Percentiles rank a stretch among this genome's conserved stretches.
Evolutionary conservation across 768 basidiomycete species (phyloP).

Genomic region (Paxillus ammoniavirescens): DNA sequence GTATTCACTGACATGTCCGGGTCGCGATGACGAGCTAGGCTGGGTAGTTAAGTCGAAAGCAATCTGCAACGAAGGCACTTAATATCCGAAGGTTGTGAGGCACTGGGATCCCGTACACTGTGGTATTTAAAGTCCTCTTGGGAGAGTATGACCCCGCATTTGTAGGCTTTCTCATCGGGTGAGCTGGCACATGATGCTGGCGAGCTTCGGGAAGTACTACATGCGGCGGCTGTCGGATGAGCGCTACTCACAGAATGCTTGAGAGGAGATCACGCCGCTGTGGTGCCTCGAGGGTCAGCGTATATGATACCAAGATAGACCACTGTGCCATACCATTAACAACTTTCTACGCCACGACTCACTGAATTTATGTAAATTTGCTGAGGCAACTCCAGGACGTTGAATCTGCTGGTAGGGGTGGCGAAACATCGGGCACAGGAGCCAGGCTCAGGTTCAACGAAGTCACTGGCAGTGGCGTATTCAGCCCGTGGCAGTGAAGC

Average conservation of each 20-base stretch:
- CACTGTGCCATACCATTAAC: no score
- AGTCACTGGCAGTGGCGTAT: no score
- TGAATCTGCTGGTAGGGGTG: no score
- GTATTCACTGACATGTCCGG: constrained; percentile 17
- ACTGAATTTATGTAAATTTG: no score
- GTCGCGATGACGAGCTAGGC: background rate
- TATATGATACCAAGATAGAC: no score
- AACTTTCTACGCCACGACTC: no score
- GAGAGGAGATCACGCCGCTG: background rate
- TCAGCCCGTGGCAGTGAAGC: no score
- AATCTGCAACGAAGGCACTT: background rate
- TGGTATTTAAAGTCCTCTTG: constrained; percentile 7
- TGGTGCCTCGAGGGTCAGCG: no score
- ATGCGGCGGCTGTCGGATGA: background rate
- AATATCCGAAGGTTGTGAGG: background rate
- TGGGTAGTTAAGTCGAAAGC: background rate
- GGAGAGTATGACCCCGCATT: background rate
- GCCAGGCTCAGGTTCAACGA: no score
- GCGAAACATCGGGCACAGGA: no score
- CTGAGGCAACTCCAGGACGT: no score
- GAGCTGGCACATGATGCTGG: background rate
- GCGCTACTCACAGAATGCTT: background rate
- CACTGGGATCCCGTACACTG: background rate
- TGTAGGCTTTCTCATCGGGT: background rate
- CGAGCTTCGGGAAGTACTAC: background rate